These are phyloP conservation scores for Actinomucor elegans DNA, from an alignment of 371 early-diverging fungal species.

Conservation along the genomic window DNA sequence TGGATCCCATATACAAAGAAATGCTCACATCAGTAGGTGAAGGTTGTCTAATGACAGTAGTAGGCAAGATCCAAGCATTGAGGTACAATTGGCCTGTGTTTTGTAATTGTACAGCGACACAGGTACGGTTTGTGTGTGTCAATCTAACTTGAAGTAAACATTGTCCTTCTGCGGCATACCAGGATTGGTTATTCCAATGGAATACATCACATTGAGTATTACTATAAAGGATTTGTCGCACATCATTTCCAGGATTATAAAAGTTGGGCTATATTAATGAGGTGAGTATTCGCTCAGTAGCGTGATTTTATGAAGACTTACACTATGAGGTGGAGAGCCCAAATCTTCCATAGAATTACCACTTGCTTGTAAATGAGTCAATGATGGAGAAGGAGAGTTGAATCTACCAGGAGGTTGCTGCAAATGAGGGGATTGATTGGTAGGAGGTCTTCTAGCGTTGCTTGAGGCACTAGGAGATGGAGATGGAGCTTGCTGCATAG, in stretches of 20 bases:
- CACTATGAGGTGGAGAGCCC: slow-evolving; percentile 35
- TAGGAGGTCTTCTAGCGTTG: slow-evolving; percentile 6
- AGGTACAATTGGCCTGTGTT: slow-evolving; percentile 36
- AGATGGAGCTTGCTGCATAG: neutral
- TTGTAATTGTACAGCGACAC: slow-evolving; percentile 38
- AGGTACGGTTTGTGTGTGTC: slow-evolving; percentile 32
- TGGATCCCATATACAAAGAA: slow-evolving; percentile 33
- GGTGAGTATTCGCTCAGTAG: too few relatives aligned
- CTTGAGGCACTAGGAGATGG: neutral
- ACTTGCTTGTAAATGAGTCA: neutral
- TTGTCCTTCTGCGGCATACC: slow-evolving; percentile 44
- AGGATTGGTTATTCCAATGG: slow-evolving; percentile 46
- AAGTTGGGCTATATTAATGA: slow-evolving; percentile 14
- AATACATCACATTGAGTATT: slow-evolving; percentile 43
- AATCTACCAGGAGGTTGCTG: slow-evolving; percentile 17
- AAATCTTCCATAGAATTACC: slow-evolving; percentile 15
- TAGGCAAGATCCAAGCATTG: slow-evolving; percentile 47
- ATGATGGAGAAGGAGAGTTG: slow-evolving; percentile 15
- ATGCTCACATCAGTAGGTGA: slow-evolving; percentile 43
- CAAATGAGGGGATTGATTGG: slow-evolving; percentile 2
- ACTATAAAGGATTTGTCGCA: slow-evolving; percentile 33
- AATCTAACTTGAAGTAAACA: slow-evolving; percentile 37
- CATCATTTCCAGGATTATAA: slow-evolving; percentile 21
- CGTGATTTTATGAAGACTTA: slow-evolving; percentile 24
- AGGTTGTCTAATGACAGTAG: slow-evolving; percentile 28